A percentile compares a stretch with the other conserved stretches of the same genome.
Evolutionary conservation across 2,329 filamentous ascomycete species (phyloP).

Genomic region (Trichoderma atroviride): DNA sequence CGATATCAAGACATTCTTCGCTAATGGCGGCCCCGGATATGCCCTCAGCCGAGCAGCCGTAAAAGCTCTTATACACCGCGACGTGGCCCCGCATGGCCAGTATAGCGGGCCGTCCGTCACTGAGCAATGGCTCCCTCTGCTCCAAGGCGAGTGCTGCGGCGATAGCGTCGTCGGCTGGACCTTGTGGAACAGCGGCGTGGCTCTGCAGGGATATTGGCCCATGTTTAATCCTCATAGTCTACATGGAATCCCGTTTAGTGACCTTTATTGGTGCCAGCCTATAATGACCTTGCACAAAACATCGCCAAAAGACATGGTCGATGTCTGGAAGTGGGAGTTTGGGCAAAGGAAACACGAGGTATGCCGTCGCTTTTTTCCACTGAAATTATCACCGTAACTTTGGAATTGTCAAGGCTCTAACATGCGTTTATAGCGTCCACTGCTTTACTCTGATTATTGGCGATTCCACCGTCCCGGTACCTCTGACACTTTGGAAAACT

Average conservation of each 20-base stretch:
- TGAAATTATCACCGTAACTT: not conserved
- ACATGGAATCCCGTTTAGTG: conserved; percentile 51
- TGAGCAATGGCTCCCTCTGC: conserved; percentile 45
- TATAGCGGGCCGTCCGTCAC: conserved; percentile 45
- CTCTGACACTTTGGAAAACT: conserved; percentile 32
- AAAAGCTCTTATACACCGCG: conserved; percentile 43
- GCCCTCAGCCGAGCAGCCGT: conserved; percentile 50
- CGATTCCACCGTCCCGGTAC: conserved; percentile 42
- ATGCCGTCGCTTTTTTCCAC: conserved; percentile 3
- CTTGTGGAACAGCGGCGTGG: conserved; percentile 48
- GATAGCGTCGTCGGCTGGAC: conserved; percentile 55
- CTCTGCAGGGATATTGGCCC: conserved; percentile 52
- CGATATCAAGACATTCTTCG: conserved; percentile 47
- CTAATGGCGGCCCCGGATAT: conserved; percentile 53
- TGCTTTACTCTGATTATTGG: conserved; percentile 44
- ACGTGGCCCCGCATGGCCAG: conserved; percentile 39
- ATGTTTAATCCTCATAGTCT: conserved; percentile 55
- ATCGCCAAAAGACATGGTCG: conserved; percentile 49
- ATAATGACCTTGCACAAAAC: conserved; percentile 54
- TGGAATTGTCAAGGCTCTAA: not conserved
- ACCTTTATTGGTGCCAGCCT: conserved; percentile 55
- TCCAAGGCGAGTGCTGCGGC: conserved; percentile 54
- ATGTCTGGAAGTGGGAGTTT: conserved; percentile 52
- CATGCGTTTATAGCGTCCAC: conserved; percentile 35
- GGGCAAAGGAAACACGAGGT: conserved; percentile 38